phyloP scores from a whole-genome alignment of 306 rosid genomes.

The Urtica urens region DNA sequence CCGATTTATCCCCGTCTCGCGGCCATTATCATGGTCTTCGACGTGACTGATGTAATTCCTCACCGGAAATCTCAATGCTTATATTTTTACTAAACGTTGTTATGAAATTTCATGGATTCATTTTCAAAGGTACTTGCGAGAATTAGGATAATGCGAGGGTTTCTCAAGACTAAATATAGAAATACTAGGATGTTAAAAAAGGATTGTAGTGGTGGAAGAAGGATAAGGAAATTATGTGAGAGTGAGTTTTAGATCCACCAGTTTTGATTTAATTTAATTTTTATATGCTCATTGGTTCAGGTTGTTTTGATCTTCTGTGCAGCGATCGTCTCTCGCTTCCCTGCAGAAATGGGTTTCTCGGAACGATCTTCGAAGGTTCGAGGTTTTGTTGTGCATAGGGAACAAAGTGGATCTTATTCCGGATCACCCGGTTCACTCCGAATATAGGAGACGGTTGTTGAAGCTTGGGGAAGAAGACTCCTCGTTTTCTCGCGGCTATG shows the following conservation, averaged over 20 bases:
- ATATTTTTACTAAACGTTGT: too few species aligned
- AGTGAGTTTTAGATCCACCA: too few species aligned
- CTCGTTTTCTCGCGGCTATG: constrained; percentile 30
- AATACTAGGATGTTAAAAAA: too few species aligned
- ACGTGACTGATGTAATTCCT: constrained; percentile 50
- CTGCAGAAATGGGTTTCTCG: constrained; percentile 58
- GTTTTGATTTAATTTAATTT: too few species aligned
- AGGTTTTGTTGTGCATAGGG: constrained; percentile 75
- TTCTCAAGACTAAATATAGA: too few species aligned
- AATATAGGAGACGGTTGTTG: constrained; percentile 49
- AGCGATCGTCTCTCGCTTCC: constrained; percentile 52
- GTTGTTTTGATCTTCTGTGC: constrained; percentile 27
- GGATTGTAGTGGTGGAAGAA: too few species aligned
- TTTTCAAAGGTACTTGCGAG: too few species aligned
- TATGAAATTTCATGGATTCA: too few species aligned
- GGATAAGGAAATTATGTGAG: too few species aligned
- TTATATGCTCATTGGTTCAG: too few species aligned
- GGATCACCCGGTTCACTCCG: constrained; percentile 69
- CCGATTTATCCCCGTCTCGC: constrained; percentile 38
- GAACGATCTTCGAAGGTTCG: constrained; percentile 54
- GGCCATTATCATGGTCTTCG: constrained; percentile 78
- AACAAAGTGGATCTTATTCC: constrained; percentile 77
- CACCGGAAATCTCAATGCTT: neutral
- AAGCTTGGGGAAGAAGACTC: constrained; percentile 37
- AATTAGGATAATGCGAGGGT: too few species aligned